Percentiles rank a stretch among this genome's conserved stretches.
phyloP scores from a whole-genome alignment of 805 yeast genomes.

The Wickerhamiella azyma region DNA sequence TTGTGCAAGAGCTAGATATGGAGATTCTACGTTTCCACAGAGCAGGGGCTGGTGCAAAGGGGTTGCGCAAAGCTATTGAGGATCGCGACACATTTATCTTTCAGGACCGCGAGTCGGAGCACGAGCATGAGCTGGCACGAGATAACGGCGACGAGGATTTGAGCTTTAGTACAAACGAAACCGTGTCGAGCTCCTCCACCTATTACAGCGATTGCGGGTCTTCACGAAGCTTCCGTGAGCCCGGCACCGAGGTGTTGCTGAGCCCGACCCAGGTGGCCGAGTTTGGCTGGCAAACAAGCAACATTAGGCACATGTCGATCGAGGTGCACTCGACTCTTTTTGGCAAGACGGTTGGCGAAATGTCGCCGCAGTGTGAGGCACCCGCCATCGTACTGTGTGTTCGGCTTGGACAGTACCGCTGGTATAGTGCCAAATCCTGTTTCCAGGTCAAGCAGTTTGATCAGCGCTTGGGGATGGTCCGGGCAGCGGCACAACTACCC shows the following conservation, averaged over 20 bases:
- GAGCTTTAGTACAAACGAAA: neutral
- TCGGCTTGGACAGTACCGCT: neutral
- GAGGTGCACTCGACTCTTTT: neutral
- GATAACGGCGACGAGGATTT: neutral
- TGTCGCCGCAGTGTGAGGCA: neutral
- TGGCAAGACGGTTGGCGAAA: conserved; percentile 1
- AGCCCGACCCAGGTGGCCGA: neutral
- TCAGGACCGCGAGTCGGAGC: neutral
- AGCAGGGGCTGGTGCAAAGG: neutral
- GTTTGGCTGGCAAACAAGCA: neutral
- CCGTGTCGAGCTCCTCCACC: neutral
- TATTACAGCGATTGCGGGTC: neutral
- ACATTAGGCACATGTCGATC: neutral
- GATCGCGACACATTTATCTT: neutral
- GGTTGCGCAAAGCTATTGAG: neutral
- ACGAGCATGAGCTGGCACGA: neutral
- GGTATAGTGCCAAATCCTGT: conserved; percentile 1
- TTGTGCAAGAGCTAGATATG: conserved; percentile 3
- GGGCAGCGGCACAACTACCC: neutral
- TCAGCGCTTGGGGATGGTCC: neutral
- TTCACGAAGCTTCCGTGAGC: neutral
- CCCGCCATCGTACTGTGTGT: neutral
- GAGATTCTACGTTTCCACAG: neutral
- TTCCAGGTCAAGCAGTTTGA: neutral
- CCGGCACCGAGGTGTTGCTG: neutral